Evolutionary conservation across 108 stramenopile genomes (phyloP).

Genomic region (Nannochloropsis granulata): DNA sequence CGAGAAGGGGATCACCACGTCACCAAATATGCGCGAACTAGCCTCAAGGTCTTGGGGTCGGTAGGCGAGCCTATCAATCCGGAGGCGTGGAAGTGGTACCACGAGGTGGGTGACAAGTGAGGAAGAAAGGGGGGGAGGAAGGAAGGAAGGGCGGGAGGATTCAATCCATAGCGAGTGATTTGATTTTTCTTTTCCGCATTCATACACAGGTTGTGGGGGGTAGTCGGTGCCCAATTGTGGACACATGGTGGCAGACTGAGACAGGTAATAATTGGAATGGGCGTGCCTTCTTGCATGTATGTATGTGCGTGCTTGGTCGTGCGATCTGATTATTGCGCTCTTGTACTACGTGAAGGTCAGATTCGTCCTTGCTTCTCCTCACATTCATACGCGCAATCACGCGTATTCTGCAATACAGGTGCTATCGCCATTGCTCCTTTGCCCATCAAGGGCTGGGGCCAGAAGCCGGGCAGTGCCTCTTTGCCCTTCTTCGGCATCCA

Average conservation of each 20-base stretch:
- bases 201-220: neutral
- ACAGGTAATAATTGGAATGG: neutral
- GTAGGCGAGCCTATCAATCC: slow-evolving; percentile 39
- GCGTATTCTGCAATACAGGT: neutral
- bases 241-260: slow-evolving; percentile 37
- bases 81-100: slow-evolving; percentile 33
- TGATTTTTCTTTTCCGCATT: too few species aligned
- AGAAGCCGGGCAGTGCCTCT: slow-evolving; percentile 5
- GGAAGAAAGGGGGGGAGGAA: neutral
- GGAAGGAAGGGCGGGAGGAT: neutral
- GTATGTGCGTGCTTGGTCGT: too few species aligned
- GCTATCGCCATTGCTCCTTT: neutral
- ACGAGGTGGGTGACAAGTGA: neutral
- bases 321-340: too few species aligned
- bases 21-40: neutral
- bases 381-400: too few species aligned
- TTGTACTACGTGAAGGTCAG: neutral
- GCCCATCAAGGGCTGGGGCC: neutral
- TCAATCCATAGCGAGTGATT: too few species aligned
- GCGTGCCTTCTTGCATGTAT: too few species aligned
- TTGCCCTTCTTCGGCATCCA: slow-evolving; percentile 14
- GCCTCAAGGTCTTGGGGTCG: slow-evolving; percentile 18
- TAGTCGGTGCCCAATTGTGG: slow-evolving; percentile 18
- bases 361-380: neutral
- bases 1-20: neutral